Conservation (phyloP, 106 monocot genomes). For the Acanthochlamys bracteata region DNA sequence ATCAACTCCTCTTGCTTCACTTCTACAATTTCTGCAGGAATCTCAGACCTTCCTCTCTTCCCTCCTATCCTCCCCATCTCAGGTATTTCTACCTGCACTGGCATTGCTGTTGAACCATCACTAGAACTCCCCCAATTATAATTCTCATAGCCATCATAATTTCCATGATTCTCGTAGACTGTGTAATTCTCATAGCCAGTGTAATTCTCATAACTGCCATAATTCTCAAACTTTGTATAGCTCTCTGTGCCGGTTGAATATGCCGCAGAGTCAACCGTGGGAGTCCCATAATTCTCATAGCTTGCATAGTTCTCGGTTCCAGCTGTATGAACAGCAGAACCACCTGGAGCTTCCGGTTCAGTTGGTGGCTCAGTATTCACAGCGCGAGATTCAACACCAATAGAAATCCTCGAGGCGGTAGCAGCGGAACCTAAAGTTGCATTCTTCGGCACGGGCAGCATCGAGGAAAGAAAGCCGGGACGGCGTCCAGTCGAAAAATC, state of each 20-base stretch:
- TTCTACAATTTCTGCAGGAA: conserved; percentile 69
- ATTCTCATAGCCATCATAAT: conserved; percentile 8
- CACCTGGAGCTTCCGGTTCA: no score
- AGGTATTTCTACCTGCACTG: conserved; percentile 11
- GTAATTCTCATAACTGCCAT: conserved; percentile 7
- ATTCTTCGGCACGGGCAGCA: conserved; percentile 74
- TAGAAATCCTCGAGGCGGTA: conserved; percentile 32
- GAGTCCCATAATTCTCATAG: neutral
- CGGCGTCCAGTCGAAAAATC: conserved; percentile 16
- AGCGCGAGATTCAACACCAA: conserved; percentile 10
- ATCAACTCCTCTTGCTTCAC: conserved; percentile 92
- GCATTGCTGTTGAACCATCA: conserved; percentile 3
- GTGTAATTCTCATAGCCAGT: conserved; percentile 1
- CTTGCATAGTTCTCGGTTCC: conserved; percentile 3
- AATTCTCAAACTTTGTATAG: neutral
- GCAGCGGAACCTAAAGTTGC: conserved; percentile 40
- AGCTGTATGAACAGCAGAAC: no score
- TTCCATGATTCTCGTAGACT: conserved; percentile 21
- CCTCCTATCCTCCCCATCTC: conserved; percentile 41
- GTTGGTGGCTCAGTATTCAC: neutral
- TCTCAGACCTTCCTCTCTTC: conserved; percentile 71
- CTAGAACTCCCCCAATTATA: conserved; percentile 21
- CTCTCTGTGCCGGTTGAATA: neutral
- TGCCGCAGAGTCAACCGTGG: neutral
- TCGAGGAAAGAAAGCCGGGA: conserved; percentile 37